Evolutionary conservation across 345 rosid species (phyloP), one percentile per base, ranked within the genome.

Genomic region (Rhodamnia rubescens): DNA sequence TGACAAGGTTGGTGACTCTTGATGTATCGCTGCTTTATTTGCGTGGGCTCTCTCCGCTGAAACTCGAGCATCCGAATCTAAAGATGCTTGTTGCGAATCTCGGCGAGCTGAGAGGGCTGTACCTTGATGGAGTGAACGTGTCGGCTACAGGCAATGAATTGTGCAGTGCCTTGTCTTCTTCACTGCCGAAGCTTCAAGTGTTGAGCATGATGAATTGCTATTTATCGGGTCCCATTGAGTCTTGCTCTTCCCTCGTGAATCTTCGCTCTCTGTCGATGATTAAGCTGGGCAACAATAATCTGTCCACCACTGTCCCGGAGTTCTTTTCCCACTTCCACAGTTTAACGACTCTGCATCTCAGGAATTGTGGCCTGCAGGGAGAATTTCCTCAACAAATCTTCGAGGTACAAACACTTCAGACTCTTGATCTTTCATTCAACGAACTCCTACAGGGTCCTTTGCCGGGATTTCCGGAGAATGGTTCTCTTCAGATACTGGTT

Each of bases 1-100:
- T 93, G 92, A 81, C 84, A 29, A 88, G 52, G 80, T 84, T 93
- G 88, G 90, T 88, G 4, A 87, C 74, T 51, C 92, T 93, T 44
- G 94, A 92, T 87, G 86, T 93, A 12, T 91, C 96, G 49, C 5
- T 52, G 15, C 1, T 11, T 32, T 57, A 8, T 13, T 53, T 21
- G 0, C 6, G 0, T 53, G 13, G 4, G 52, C 0, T 0, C 22
- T 0, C 6, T 50, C 3, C 82, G 0, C 74, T 89, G 85, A 84
- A 85, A 81, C 89, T 91, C 15, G 85, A 87, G 86, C 87, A 88
- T 40, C 90, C 93, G 29, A 87, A 89, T 58, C 85, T 91, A 5
- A 56, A 3, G 20, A 55, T 8, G 83, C 55, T 93, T 9, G 84
- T 90, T 3, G 83, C 75, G 52, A 89, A 86, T 47, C 89, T 94